Evolutionary conservation across 2,329 filamentous ascomycete species (phyloP), one percentile per base, ranked within the genome.

Genomic region (Acrodontium crateriforme): DNA sequence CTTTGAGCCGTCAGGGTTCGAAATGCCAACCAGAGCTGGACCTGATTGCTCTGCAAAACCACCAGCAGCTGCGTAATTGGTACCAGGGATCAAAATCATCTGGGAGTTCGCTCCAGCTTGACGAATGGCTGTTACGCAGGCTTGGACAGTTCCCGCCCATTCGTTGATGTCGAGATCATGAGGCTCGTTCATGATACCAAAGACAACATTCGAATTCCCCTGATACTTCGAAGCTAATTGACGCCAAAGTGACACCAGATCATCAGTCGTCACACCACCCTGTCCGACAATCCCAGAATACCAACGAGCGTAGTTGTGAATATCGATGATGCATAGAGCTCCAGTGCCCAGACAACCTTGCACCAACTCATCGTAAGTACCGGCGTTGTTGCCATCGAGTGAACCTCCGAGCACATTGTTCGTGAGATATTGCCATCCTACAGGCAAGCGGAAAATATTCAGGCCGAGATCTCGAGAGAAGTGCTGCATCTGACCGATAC

Each of bases 111-210:
- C 73, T n/a, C 74, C 74, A 2, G 69, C 65, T 22, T 63, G 50
- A 23, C 75, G 68, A 41, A 81, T 78, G 3, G 71, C 74, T 1
- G 65, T 72, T 2, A 81, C 74, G 10, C 60, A 71, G 9, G 59
- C 60, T 45, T 79, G 75, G 35, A 69, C 67, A 0, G 69, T 71
- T 4, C 59, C 47, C 1, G 67, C 71, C 74, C 74, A 79, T 1
- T 53, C 48, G 15, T 44, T 49, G 38, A 75, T 58, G 41, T 72
- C 63, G 28, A 50, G 32, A 25, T 46, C 45, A 27, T 46, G 38
- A 2, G 74, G 74, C 53, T 60, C 75, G 52, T 79, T 80, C 73
- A 79, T 78, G 24, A 79, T 46, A 9, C 71, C 73, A 38, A 79
- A 75, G 3, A 67, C 59, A 15, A 79, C 53, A 34, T 65, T 69